A percentile compares a stretch with the other conserved stretches of the same genome.
These are phyloP conservation scores for Trichomonascaceae sp. DNA, from an alignment of 1,139 yeast species.

Conservation along the genomic window DNA sequence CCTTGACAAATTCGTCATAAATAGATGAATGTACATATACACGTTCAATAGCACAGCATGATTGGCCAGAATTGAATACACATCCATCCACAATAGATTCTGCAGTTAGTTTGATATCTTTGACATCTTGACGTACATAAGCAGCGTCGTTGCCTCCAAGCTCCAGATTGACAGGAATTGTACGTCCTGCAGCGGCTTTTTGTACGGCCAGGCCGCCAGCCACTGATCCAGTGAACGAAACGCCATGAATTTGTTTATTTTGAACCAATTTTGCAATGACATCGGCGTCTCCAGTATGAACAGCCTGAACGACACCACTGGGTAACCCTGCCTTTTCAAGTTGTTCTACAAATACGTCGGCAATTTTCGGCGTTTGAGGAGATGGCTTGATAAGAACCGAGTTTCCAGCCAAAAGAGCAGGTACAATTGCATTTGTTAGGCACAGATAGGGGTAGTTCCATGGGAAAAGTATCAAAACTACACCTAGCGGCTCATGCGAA, in stretches of 20 bases:
- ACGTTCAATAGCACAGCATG: slow-evolving; percentile 86
- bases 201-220: slow-evolving; percentile 72
- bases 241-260: slow-evolving; percentile 56
- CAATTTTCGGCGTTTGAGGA: slow-evolving; percentile 77
- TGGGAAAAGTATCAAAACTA: slow-evolving; percentile 77
- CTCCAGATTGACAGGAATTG: slow-evolving; percentile 80
- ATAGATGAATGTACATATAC: slow-evolving; percentile 65
- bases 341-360: slow-evolving; percentile 57
- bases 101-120: slow-evolving; percentile 47
- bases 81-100: slow-evolving; percentile 84
- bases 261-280: slow-evolving; percentile 55
- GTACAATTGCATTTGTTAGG: slow-evolving; percentile 77
- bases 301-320: slow-evolving; percentile 68
- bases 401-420: slow-evolving; percentile 79
- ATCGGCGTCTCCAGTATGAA: slow-evolving; percentile 53
- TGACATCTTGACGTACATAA: slow-evolving; percentile 71
- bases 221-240: slow-evolving; percentile 86
- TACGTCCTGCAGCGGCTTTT: slow-evolving; percentile 60
- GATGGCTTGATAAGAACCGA: slow-evolving; percentile 77
- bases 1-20: slow-evolving; percentile 61
- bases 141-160: slow-evolving; percentile 85
- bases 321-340: slow-evolving; percentile 73
- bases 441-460: slow-evolving; percentile 84
- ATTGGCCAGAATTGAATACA: slow-evolving; percentile 81
- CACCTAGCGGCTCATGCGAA: slow-evolving; percentile 63